Percentiles rank a stretch among this genome's conserved stretches.
Conservation (phyloP, 2,329 filamentous ascomycete genomes). For the Cucurbitaria berberidis region DNA sequence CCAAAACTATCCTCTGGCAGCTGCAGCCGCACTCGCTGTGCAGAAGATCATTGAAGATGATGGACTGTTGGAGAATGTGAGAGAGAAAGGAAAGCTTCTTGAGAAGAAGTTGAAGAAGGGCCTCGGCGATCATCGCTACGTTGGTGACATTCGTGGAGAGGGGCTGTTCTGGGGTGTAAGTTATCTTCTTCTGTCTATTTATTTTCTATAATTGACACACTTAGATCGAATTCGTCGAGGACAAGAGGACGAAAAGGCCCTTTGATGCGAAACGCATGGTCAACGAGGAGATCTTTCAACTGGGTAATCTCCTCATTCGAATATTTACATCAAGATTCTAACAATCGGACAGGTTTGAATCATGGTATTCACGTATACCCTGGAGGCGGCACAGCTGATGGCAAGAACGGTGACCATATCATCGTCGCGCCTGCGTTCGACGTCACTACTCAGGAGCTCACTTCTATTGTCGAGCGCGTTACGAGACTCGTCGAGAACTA, state of each 20-base stretch:
- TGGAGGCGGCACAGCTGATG: constrained; percentile 66
- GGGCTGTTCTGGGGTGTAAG: constrained; percentile 65
- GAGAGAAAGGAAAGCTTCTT: constrained; percentile 59
- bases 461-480: constrained; percentile 60
- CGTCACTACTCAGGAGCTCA: constrained; percentile 62
- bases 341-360: constrained; percentile 44
- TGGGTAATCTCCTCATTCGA: constrained; percentile 45
- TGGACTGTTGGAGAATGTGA: constrained; percentile 65
- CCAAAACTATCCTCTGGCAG: constrained; percentile 65
- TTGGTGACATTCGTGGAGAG: constrained; percentile 66
- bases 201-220: constrained; percentile 9
- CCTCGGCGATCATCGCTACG: constrained; percentile 56
- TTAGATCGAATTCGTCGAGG: constrained; percentile 64
- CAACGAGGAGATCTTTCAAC: constrained; percentile 58
- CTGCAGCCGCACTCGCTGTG: constrained; percentile 68
- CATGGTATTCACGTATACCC: constrained; percentile 68
- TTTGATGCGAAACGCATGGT: constrained; percentile 54
- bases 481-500: constrained; percentile 60
- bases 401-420: constrained; percentile 69
- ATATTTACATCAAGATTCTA: neutral
- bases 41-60: constrained; percentile 65
- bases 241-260: constrained; percentile 61
- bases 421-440: constrained; percentile 74
- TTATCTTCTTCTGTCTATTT: constrained; percentile 15
- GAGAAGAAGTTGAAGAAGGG: constrained; percentile 52